Conservation (phyloP, 1,284 basidiomycete genomes). For the Xerocomus minutiporus region DNA sequence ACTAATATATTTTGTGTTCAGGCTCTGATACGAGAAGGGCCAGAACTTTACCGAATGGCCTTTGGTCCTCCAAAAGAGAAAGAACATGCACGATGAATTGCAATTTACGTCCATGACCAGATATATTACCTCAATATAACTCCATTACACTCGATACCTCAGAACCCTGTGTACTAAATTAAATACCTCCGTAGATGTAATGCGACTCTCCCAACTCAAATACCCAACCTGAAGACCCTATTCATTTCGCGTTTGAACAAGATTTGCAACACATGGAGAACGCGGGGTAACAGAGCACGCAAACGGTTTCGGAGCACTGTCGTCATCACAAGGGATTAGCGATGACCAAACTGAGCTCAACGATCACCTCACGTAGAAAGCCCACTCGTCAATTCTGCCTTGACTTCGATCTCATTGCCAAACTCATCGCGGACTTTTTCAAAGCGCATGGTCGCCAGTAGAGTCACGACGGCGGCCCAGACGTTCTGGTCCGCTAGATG, state of each 20-base stretch:
- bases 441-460: constrained; percentile 21
- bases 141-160: neutral
- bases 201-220: neutral
- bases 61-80: constrained; percentile 21
- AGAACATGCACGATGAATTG: neutral
- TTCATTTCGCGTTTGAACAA: constrained; percentile 12
- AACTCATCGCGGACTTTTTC: constrained; percentile 16
- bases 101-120: constrained; percentile 3
- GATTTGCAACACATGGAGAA: constrained; percentile 13
- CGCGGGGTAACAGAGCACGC: constrained; percentile 18
- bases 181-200: neutral
- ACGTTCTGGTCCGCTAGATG: constrained; percentile 25
- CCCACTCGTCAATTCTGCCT: constrained; percentile 25
- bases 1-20: constrained; percentile 35
- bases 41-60: constrained; percentile 28
- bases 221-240: neutral
- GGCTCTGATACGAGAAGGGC: constrained; percentile 33
- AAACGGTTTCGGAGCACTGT: constrained; percentile 25
- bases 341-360: neutral
- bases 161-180: neutral
- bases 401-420: constrained; percentile 24
- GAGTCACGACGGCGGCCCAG: constrained; percentile 24
- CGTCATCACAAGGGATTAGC: constrained; percentile 5
- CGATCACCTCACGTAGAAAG: constrained; percentile 14
- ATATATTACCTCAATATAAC: too few relatives aligned